Base-by-base conservation (phyloP, 2,329 filamentous ascomycete genomes). In the Trichophyton verrucosum region DNA sequence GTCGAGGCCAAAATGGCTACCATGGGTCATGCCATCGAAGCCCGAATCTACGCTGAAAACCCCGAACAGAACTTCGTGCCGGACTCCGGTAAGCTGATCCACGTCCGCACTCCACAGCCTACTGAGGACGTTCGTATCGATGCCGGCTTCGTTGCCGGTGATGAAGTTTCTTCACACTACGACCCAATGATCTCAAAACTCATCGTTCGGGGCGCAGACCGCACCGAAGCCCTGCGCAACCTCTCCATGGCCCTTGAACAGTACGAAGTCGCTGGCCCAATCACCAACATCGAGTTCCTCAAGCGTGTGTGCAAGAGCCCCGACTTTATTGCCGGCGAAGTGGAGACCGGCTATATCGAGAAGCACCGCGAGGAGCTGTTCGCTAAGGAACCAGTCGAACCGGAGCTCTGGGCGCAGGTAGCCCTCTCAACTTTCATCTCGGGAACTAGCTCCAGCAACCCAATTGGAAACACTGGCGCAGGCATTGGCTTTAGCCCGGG, bases 131-230 rank as follows among this genome's bases (percentile, higher is more conserved):
- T 97, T 36, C 86, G 94, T 46, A 91, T 99, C 65, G 94, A 99
- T 69, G 91, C 91, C 53, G 94, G 94, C 1, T 97, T 97, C 72
- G 83, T 91, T 30, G 82, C 91, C 66, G 94, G 94, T 27, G 92
- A 96, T 71, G 89, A 90, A 64, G 89, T 99, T 2, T 95, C 91
- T 0, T 89, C 92, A 62, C 89, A 94, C 60, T 99, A 99, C 73
- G 94, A 99, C 68, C 94, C 94, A 30, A 99, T 99, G 94, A 96
- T 99, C 66, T 89, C 94, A 51, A 99, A 99, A 76, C 82, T 99
- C 59, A 99, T 99, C 67, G 90, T 97, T 4, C 84, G 89, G 61
- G 94, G 89, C 0, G 82, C 84, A 15, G 87, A 87, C 61, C 82
- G 94, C 62, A 82, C 87, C 70, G 86, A 88, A 27, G 89, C 91